Base-by-base conservation (phyloP, 371 early-diverging fungal species). In the Rhizomucor miehei region DNA sequence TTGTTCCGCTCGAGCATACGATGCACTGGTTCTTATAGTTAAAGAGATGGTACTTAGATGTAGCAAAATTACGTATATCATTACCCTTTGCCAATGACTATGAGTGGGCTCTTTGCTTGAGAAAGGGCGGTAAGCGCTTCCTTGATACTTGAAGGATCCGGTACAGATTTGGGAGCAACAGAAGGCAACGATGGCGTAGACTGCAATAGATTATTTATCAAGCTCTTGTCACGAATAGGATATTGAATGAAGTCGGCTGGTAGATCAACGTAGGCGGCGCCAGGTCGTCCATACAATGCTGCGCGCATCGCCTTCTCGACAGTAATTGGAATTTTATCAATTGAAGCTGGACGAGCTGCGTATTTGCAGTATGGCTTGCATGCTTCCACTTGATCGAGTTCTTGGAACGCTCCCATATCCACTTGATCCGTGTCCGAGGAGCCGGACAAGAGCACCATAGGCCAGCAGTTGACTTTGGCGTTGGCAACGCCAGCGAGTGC, bases 391-490 rank as follows among this genome's bases (percentile, higher is more conserved):
- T 91, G 92, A 55, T 76, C 77, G 17, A 83, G 67, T 55, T 91
- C 92, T 70, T 91, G 92, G 62, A 91, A 91, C 1, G 87, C 90
- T 2, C 92, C 92, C 55, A 73, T 76, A 38, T 85, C 86, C 10
- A 73, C 57, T 54, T 77, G 79, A 44, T 73, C 69, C 9, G 77
- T 73, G 39, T 85, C 85, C 24, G 67, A 69, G 6, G 86, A 79
- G 10, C 87, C 87, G 13, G 84, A 79, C 19, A 88, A 63, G 16
- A 87, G 59, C 8, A 89, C 77, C 60, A 87, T 58, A 3, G 89
- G 89, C 87, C 86, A 85, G n/a, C 74, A 73, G 59, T 86, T 89
- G 10, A 80, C 81, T 54, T 84, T 77, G 16, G 90, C 83, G 58
- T 91, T 89, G 19, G 80, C 70, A 1, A 91, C 17, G 29, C 92